A percentile compares a stretch with the other conserved stretches of the same genome.
Evolutionary conservation across 192 early-diverging fungal genomes (phyloP).

Genomic region (Rhizophlyctis rosea): DNA sequence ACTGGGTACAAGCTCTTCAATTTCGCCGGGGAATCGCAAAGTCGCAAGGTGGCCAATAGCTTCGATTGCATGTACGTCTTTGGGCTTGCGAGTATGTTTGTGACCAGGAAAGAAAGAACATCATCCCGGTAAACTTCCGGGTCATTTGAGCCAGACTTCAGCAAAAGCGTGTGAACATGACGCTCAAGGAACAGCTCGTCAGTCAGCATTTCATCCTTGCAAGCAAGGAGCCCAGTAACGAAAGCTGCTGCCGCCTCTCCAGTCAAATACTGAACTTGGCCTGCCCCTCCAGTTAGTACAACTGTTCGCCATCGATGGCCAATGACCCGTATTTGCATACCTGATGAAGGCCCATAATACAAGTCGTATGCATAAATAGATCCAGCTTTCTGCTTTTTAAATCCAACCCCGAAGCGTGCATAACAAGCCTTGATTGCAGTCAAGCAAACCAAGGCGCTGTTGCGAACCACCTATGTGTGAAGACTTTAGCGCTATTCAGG

Average conservation of each 20-base stretch:
- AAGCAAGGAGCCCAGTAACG: constrained; percentile 45
- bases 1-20: constrained; percentile 60
- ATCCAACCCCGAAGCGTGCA: constrained; percentile 8
- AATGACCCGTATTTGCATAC: constrained; percentile 1
- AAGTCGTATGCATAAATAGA: constrained; percentile 55
- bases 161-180: constrained; percentile 26
- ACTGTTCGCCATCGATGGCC: background rate
- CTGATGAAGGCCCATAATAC: constrained; percentile 54
- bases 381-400: constrained; percentile 21
- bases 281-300: background rate
- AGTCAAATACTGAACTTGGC: constrained; percentile 56
- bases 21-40: constrained; percentile 53
- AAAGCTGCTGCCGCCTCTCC: constrained; percentile 42
- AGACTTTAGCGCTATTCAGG: background rate
- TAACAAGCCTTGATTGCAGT: constrained; percentile 43
- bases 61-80: constrained; percentile 26
- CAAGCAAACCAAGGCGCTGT: constrained; percentile 60
- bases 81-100: constrained; percentile 40
- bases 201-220: constrained; percentile 41
- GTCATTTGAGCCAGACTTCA: background rate
- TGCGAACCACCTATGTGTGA: constrained; percentile 48
- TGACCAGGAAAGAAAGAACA: constrained; percentile 40
- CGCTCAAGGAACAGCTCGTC: constrained; percentile 40
- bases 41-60: constrained; percentile 47
- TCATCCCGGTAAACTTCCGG: constrained; percentile 23